Evolutionary conservation across 2,329 filamentous ascomycete genomes (phyloP).

Genomic region (Fusarium sp.): DNA sequence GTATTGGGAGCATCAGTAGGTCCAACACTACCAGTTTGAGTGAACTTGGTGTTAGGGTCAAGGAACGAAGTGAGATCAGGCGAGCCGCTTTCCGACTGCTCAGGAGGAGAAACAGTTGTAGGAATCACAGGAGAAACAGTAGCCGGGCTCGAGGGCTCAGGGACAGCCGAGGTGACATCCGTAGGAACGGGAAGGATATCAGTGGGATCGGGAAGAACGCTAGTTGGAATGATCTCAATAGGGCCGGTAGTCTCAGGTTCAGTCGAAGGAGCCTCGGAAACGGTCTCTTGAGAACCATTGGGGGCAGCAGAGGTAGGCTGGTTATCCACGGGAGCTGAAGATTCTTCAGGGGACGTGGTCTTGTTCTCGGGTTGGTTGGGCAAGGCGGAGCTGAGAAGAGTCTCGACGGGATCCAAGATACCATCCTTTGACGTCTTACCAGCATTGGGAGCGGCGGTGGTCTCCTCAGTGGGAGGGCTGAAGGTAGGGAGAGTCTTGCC

Average conservation of each 20-base stretch:
- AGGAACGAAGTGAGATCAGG: conserved; percentile 24
- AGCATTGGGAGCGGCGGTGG: conserved; percentile 24
- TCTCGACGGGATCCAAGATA: conserved; percentile 43
- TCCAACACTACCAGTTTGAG: conserved; percentile 7
- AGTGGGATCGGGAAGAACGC: conserved; percentile 24
- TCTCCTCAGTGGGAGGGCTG: conserved; percentile 15
- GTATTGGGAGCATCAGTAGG: conserved; percentile 27
- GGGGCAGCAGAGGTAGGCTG: conserved; percentile 25
- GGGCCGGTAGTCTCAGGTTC: conserved; percentile 30
- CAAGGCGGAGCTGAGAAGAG: conserved; percentile 37
- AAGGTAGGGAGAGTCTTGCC: conserved; percentile 25
- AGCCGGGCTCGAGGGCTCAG: conserved; percentile 26
- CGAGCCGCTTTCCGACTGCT: conserved; percentile 12
- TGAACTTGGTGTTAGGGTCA: conserved; percentile 30
- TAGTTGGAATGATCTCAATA: conserved; percentile 22
- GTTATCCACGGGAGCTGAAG: conserved; percentile 10
- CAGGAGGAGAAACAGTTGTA: conserved; percentile 6
- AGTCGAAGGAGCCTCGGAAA: conserved; percentile 24
- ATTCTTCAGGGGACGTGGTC: conserved; percentile 19
- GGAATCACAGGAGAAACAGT: conserved; percentile 29
- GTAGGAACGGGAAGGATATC: conserved; percentile 15
- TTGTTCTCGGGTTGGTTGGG: conserved; percentile 22
- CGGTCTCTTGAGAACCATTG: conserved; percentile 21
- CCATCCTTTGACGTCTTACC: conserved; percentile 28
- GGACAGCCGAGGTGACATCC: conserved; percentile 15